phyloP scores from a whole-genome alignment of 75 land plant species.

The Isoetes taiwanensis region DNA sequence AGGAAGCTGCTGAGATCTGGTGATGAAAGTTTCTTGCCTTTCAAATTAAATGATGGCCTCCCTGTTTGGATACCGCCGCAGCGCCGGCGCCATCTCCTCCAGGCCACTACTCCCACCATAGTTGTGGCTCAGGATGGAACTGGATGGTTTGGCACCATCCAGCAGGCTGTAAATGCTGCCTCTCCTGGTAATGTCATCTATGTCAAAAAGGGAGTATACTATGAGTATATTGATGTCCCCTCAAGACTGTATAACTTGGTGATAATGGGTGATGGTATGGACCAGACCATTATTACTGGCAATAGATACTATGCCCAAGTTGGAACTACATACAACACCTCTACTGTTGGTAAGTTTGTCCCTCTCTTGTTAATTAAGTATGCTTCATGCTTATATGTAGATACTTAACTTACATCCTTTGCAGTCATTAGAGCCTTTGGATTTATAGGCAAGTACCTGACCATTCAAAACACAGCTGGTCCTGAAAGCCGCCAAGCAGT shows the following conservation, averaged over 20 bases:
- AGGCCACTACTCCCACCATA: too few relatives aligned
- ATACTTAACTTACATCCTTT: too few relatives aligned
- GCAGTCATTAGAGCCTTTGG: too few relatives aligned
- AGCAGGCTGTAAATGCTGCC: slow-evolving; percentile 37
- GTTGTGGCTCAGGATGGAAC: slow-evolving; percentile 57
- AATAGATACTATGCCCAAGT: slow-evolving; percentile 37
- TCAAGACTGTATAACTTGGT: slow-evolving; percentile 44
- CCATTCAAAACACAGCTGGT: slow-evolving; percentile 2
- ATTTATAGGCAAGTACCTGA: slow-evolving; percentile 2
- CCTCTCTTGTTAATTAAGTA: too few relatives aligned
- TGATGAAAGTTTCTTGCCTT: too few relatives aligned
- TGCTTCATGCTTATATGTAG: too few relatives aligned
- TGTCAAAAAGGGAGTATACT: slow-evolving; percentile 56
- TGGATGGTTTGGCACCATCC: slow-evolving; percentile 36
- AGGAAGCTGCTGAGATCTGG: too few relatives aligned
- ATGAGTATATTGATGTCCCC: slow-evolving; percentile 46
- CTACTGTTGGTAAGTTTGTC: slow-evolving; percentile 60
- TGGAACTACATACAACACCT: slow-evolving; percentile 46
- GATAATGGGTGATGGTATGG: slow-evolving; percentile 57
- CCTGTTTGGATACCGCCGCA: too few relatives aligned
- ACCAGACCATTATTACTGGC: slow-evolving; percentile 34
- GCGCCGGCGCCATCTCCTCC: too few relatives aligned
- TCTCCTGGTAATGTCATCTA: slow-evolving; percentile 54
- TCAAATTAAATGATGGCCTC: too few relatives aligned
- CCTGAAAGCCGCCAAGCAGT: not conserved